Evolutionary conservation across 225 moss, liverwort and hornwort species (phyloP).

Genomic region (Bryum argenteum): DNA sequence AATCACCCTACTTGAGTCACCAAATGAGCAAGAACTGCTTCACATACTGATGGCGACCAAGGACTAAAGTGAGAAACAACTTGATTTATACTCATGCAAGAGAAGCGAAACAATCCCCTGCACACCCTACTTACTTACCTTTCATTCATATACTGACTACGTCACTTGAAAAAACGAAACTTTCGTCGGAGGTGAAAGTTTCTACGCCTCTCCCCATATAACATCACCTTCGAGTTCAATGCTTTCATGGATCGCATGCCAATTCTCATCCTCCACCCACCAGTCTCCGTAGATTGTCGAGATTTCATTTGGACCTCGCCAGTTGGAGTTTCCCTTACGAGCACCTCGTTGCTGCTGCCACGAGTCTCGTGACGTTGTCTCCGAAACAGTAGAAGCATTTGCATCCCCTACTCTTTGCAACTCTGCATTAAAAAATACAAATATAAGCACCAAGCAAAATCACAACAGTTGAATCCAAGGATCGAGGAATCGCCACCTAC

Average conservation of each 20-base stretch:
- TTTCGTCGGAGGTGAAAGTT: constrained; percentile 30
- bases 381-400: constrained; percentile 52
- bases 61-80: no score
- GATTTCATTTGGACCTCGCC: constrained; percentile 84
- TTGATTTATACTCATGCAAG: no score
- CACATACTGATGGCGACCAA: no score
- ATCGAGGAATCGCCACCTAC: constrained; percentile 42
- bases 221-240: constrained; percentile 38
- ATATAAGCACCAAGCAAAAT: constrained; percentile 23
- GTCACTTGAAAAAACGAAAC: constrained; percentile 32
- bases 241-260: constrained; percentile 41
- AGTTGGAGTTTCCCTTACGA: constrained; percentile 45
- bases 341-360: constrained; percentile 45
- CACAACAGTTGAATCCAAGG: background rate
- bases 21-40: no score
- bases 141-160: no score
- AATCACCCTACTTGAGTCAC: no score
- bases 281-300: constrained; percentile 95
- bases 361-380: constrained; percentile 62
- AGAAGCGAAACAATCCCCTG: no score
- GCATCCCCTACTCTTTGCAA: constrained; percentile 85
- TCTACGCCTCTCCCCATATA: constrained; percentile 29
- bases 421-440: constrained; percentile 50
- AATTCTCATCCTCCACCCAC: constrained; percentile 81
- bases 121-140: no score